Evolutionary conservation across 176 grass and related monocot species (phyloP), one percentile per base, ranked within the genome.

Genomic region (Typha latifolia): DNA sequence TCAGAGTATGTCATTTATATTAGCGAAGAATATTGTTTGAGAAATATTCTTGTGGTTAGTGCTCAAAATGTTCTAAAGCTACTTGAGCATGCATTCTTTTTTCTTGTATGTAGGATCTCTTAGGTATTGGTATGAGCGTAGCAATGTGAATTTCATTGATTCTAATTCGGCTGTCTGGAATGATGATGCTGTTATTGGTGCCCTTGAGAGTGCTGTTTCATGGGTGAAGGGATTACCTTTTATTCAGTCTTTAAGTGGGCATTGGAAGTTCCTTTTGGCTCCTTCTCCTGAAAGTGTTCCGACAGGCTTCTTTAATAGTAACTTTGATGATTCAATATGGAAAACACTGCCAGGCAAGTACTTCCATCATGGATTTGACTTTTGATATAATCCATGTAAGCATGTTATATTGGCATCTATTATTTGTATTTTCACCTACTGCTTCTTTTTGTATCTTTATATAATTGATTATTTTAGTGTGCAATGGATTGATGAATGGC

Each of bases 41-140:
- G 34, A 37, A 37, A 37, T 4, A 37, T 37, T 37, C 34, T 1
- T 37, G 34, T 4, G 34, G 34, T 37, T 37, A 37, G 5, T 37
- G 34, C 34, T 37, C 3, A 49, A 32, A 31, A 51, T 62, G 3
- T 51, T 21, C 1, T 34, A 9, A 14, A 48, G 2, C 4, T 14
- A 70, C 61, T 16, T 16, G 57, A 32, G 12, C 32, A 74, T 0
- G 4, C 26, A 4, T 27, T 49, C 34, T 75, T 71, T 71, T 59
- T 49, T 55, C 22, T 26, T 62, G 21, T 72, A 52, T 53, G 78
- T 63, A 97, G 88, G 83, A 50, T 80, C 88, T 13, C 78, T 97
- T 47, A 92, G 71, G 72, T 97, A 97, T 66, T 97, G 93, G 93
- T 75, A 88, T 23, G 85, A 97, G 43, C 82, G 88, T 56, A 85